Evolutionary conservation across 768 basidiomycete species (phyloP), one percentile per base, ranked within the genome.

Genomic region (Tulasnella calospora): DNA sequence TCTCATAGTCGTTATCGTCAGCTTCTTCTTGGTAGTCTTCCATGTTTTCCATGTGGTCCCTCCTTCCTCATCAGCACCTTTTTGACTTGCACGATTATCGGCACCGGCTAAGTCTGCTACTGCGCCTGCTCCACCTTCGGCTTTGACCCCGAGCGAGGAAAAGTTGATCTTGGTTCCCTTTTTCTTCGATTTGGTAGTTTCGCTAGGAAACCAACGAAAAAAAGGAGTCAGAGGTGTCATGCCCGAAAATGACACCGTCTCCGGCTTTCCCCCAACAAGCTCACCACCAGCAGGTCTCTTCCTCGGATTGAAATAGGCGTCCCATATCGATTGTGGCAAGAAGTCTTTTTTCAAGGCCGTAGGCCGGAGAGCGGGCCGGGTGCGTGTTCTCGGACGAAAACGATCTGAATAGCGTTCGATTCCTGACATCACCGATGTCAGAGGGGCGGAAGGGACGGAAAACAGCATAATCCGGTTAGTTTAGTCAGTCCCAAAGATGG

Each of bases 1-100:
- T 92, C 3, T 92, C 94, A 80, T 95, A 95, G 80, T 95, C 94
- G 81, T 95, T 94, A 84, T 95, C 94, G 82, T 94, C 94, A 15
- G 85, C 80, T 83, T 96, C 94, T 41, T 94, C 76, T 8, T 79
- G 94, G 82, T 94, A 94, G 83, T 95, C 93, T 35, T 89, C 90
- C 55, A 90, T 89, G 9, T 84, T 88, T 40, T 84, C 88, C 81
- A 92, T 90, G 15, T 92, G 92, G 30, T 88, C 88, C 0, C 91
- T 92, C 93, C 92, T 81, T 91, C 91, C 90, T 93, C 75, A 10
- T 57, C 30, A 13, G 9, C 30, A 17, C 36, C 51, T 10, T 71
- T 46, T 27, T 30, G 41, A 41, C 46, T 75, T 17, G 41, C 44
- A 27, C 36, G 72, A 1, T 73, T 71, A 4, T 70, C 40, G 79